Evolutionary conservation across 1,284 basidiomycete genomes (phyloP), one percentile per base, ranked within the genome.

Genomic region (Fomitopsis betulina): DNA sequence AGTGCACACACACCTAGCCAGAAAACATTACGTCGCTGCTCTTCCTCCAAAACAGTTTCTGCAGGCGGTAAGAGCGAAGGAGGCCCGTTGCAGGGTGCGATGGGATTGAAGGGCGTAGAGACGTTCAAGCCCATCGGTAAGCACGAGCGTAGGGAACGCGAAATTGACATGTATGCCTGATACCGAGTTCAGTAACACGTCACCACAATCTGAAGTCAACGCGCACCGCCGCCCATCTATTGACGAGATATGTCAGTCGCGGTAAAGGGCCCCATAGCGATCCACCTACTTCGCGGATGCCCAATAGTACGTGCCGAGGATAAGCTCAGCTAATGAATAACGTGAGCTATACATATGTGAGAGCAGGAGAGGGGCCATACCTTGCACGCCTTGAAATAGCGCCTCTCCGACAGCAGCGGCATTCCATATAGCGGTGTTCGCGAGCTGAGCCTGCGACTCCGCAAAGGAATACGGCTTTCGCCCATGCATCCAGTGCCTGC

Each of bases 241-340:
- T 30, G 12, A 12, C 7, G 38, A n/a, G 32, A 9, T 1, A 9
- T 30, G 25, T 54, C 32, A 60, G 52, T 15, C 7, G n/a, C 12
- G 0, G 42, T 12, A 32, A 15, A 49, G 21, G 10, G 21, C 8
- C 43, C 39, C 21, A 32, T 33, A 35, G 3, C 39, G 35, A 30
- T n/a, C 9, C 2, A 61, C 75, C 56, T 61, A 85, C 86, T 81
- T 84, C 53, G 85, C 85, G 67, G 88, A 83, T 53, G 81, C 83
- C 80, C 86, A 87, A 63, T 87, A 87, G 70, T 86, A 89, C 80
- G 85, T 86, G 13, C 79, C 80, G 51, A 89, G 72, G 49, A 89
- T 75, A 25, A 86, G 74, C 55, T 80, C 76, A 15, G 86, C 88
- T 89, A 27, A 17, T 21, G 25, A 56, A 57, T 21, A 49, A 40